Conservation (phyloP, 768 basidiomycete genomes). For the Flagelloscypha sp. region DNA sequence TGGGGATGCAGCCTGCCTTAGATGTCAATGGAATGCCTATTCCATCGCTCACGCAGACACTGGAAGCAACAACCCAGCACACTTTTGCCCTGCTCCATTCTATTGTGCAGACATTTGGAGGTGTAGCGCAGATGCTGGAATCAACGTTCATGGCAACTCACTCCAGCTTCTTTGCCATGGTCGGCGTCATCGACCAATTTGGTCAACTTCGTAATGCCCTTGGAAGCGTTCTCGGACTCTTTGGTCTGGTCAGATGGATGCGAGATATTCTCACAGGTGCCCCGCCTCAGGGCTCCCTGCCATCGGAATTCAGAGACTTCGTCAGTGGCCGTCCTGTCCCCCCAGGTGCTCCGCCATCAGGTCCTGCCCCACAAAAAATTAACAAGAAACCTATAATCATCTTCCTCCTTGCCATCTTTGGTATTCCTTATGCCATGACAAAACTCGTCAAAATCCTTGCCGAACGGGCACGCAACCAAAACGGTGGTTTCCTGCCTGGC, state of each 20-base stretch:
- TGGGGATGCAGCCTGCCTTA: constrained; percentile 35
- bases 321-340: constrained; percentile 55
- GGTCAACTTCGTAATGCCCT: constrained; percentile 85
- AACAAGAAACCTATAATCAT: constrained; percentile 87
- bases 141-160: constrained; percentile 97
- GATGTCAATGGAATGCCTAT: constrained; percentile 28
- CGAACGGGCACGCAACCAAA: constrained; percentile 48
- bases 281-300: constrained; percentile 29
- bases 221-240: constrained; percentile 87
- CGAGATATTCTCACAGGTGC: constrained; percentile 47
- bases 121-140: constrained; percentile 96
- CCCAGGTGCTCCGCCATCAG: constrained; percentile 21
- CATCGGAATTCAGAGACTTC: constrained; percentile 71
- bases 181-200: constrained; percentile 93
- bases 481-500: constrained; percentile 27
- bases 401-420: constrained; percentile 90
- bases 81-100: constrained; percentile 92
- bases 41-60: constrained; percentile 73
- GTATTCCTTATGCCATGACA: constrained; percentile 89
- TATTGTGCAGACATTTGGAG: constrained; percentile 90
- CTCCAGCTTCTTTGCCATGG: constrained; percentile 93
- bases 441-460: constrained; percentile 75
- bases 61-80: constrained; percentile 83
- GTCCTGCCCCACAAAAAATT: constrained; percentile 43
- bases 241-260: constrained; percentile 85